Evolutionary conservation across 1,284 basidiomycete genomes (phyloP).

Genomic region (Cystobasidiaceae sp.): DNA sequence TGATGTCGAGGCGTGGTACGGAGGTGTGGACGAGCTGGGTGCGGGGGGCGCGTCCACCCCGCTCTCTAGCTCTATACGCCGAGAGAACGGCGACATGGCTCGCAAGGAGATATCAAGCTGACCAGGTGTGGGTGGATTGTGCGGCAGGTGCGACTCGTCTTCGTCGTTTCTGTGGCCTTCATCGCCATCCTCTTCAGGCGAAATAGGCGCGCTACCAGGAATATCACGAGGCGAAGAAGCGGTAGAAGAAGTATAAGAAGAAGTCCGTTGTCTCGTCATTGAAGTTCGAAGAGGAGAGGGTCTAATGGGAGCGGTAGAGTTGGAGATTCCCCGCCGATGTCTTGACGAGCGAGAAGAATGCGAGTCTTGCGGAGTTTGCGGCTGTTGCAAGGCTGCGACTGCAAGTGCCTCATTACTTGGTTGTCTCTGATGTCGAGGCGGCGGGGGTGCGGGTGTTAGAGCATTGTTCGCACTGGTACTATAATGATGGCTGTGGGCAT

Average conservation of each 20-base stretch:
- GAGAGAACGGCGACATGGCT: constrained; percentile 38
- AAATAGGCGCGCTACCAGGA: constrained; percentile 27
- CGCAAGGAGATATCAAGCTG: constrained; percentile 54
- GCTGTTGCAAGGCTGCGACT: constrained; percentile 12
- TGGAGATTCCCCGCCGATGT: constrained; percentile 11
- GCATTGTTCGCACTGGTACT: constrained; percentile 43
- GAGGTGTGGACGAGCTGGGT: neutral
- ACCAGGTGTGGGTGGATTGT: constrained; percentile 56
- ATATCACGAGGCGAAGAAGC: constrained; percentile 33
- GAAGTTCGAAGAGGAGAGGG: constrained; percentile 35
- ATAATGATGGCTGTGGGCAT: constrained; percentile 30
- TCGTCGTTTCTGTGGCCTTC: constrained; percentile 19
- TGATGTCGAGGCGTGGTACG: neutral
- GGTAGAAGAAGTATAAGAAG: constrained; percentile 33
- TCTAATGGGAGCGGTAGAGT: constrained; percentile 35
- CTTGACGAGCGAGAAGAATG: constrained; percentile 5
- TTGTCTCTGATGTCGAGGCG: constrained; percentile 17
- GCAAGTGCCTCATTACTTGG: constrained; percentile 23
- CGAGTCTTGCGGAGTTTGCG: constrained; percentile 4
- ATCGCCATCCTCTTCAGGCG: constrained; percentile 15
- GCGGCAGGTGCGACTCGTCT: constrained; percentile 44
- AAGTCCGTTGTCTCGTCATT: constrained; percentile 29
- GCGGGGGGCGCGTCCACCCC: constrained; percentile 21
- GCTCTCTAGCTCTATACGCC: constrained; percentile 17
- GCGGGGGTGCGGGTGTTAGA: constrained; percentile 26